phyloP scores from a whole-genome alignment of 2,329 filamentous ascomycete species.

The Grosmannia clavigera region DNA sequence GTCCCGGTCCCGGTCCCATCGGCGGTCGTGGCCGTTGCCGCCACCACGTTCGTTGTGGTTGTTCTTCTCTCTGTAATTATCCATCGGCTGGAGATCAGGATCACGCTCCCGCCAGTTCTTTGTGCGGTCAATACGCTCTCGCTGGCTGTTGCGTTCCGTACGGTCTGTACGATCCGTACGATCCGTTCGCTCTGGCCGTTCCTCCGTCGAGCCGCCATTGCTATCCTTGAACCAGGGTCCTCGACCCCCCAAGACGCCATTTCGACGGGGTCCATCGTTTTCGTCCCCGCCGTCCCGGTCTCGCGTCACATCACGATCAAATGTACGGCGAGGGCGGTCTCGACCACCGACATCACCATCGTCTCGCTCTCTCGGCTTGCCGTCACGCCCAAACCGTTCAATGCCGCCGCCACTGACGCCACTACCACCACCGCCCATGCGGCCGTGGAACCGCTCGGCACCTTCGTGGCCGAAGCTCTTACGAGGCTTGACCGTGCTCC shows the following conservation, averaged over 20 bases:
- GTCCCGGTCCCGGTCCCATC: slow-evolving; percentile 37
- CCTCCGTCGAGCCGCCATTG: slow-evolving; percentile 21
- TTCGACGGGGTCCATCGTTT: slow-evolving; percentile 46
- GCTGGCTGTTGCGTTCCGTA: slow-evolving; percentile 19
- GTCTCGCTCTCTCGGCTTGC: slow-evolving; percentile 36
- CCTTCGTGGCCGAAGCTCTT: slow-evolving; percentile 64
- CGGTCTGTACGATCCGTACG: slow-evolving; percentile 11
- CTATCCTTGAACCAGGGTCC: slow-evolving; percentile 62
- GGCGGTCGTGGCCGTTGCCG: slow-evolving; percentile 26
- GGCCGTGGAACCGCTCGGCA: slow-evolving; percentile 56
- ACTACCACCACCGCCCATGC: slow-evolving; percentile 38
- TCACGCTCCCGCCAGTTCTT: slow-evolving; percentile 50
- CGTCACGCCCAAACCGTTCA: slow-evolving; percentile 47
- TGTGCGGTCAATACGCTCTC: slow-evolving; percentile 44
- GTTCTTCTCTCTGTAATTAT: slow-evolving; percentile 27
- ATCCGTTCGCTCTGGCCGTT: slow-evolving; percentile 14
- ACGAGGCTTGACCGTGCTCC: slow-evolving; percentile 61
- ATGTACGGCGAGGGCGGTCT: slow-evolving; percentile 18
- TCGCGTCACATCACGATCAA: slow-evolving; percentile 16
- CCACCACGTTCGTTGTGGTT: slow-evolving; percentile 47
- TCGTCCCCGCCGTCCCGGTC: slow-evolving; percentile 40
- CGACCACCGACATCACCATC: slow-evolving; percentile 18
- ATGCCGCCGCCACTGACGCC: slow-evolving; percentile 20
- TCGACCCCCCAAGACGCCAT: slow-evolving; percentile 41
- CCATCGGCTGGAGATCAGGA: slow-evolving; percentile 23